Evolutionary conservation across 164 flowering plant species (phyloP).

Genomic region (Piper longum): DNA sequence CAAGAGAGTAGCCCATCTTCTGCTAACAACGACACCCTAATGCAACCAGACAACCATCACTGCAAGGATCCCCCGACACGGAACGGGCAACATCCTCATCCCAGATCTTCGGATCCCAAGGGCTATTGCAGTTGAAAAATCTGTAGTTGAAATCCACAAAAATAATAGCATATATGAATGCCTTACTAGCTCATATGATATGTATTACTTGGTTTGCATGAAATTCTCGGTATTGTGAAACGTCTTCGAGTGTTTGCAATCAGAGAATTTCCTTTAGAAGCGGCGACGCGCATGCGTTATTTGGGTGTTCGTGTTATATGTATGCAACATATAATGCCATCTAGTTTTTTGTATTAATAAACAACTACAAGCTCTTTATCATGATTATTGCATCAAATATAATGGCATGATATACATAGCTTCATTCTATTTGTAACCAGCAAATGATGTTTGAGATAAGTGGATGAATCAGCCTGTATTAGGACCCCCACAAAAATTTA

Average conservation of each 20-base stretch:
- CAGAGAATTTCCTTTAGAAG: too few relatives aligned
- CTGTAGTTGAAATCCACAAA: not conserved
- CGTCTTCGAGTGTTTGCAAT: too few relatives aligned
- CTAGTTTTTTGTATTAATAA: not conserved
- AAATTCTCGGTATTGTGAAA: not conserved
- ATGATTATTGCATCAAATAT: not conserved
- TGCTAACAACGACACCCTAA: not conserved
- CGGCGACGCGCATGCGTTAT: too few relatives aligned
- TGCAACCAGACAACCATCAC: slow-evolving; percentile 4
- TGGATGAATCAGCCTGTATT: not conserved
- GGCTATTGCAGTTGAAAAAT: not conserved
- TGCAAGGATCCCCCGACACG: slow-evolving; percentile 1
- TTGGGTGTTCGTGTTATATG: too few relatives aligned
- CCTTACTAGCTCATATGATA: not conserved
- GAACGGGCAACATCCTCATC: slow-evolving; percentile 1
- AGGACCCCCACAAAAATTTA: slow-evolving; percentile 9
- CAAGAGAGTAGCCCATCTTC: not conserved
- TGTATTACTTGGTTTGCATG: not conserved
- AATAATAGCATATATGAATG: not conserved
- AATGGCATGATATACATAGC: not conserved
- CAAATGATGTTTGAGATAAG: not conserved
- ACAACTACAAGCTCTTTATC: not conserved
- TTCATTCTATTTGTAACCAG: not conserved
- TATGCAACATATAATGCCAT: too few relatives aligned
- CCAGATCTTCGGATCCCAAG: not conserved